Conservation (phyloP, 2,329 filamentous ascomycete species). For the Celoporthe dispersa region DNA sequence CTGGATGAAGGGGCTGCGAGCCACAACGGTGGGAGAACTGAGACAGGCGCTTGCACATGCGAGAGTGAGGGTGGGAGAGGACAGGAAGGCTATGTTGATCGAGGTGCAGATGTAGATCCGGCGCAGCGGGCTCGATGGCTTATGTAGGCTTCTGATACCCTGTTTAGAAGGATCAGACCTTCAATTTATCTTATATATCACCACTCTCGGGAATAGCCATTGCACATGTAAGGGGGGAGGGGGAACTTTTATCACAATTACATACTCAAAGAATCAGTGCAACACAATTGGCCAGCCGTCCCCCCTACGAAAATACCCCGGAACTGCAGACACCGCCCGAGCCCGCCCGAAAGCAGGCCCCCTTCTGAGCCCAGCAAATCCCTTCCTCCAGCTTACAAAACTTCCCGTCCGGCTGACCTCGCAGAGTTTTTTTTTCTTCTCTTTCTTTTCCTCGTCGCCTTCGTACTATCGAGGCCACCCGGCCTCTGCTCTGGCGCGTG, state of each 20-base stretch:
- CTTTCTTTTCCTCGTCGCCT: background rate
- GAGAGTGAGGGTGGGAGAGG: background rate
- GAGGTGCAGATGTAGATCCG: background rate
- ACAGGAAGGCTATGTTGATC: conserved; percentile 6
- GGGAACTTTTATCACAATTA: too few species aligned
- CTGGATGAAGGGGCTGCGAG: conserved; percentile 11
- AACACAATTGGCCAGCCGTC: conserved; percentile 19
- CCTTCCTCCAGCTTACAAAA: conserved; percentile 21
- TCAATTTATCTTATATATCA: too few species aligned
- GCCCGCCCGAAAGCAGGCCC: conserved; percentile 8
- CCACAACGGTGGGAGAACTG: conserved; percentile 9
- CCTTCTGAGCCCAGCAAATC: conserved; percentile 13
- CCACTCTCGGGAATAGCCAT: too few species aligned
- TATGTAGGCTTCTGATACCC: too few species aligned
- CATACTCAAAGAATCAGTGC: conserved; percentile 7
- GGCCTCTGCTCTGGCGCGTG: background rate
- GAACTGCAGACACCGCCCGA: conserved; percentile 4
- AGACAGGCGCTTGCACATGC: conserved; percentile 1
- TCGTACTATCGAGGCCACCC: background rate
- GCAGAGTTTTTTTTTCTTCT: conserved; percentile 8
- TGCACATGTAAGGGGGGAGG: too few species aligned
- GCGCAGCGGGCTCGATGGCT: too few species aligned
- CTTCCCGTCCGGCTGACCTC: conserved; percentile 16
- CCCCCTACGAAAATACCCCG: background rate
- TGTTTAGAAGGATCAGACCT: too few species aligned